A percentile compares a stretch with the other conserved stretches of the same genome.
phyloP scores from a whole-genome alignment of 2,329 filamentous ascomycete genomes.

The Fulvia fulva region DNA sequence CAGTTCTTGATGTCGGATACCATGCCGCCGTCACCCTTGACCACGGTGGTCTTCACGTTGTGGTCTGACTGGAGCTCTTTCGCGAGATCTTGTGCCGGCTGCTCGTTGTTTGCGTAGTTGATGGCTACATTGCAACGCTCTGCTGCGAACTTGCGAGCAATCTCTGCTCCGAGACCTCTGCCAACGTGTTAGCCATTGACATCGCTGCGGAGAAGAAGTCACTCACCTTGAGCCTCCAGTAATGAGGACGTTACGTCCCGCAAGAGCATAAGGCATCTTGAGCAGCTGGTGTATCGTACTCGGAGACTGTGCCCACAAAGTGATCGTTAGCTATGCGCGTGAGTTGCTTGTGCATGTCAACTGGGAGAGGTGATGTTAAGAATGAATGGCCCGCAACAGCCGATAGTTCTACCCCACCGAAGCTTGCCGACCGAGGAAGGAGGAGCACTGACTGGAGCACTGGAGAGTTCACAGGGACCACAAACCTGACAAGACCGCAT shows the following conservation, averaged over 20 bases:
- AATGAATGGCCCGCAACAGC: not conserved
- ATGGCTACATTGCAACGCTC: conserved; percentile 67
- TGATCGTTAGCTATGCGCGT: no score
- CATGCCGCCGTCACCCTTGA: conserved; percentile 64
- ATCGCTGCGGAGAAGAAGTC: not conserved
- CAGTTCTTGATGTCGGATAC: conserved; percentile 56
- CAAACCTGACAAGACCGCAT: no score
- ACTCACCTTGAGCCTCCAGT: conserved; percentile 61
- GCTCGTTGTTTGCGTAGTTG: conserved; percentile 64
- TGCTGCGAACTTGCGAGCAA: conserved; percentile 63
- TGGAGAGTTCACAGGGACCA: not conserved
- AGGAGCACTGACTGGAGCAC: not conserved
- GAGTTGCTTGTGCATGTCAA: no score
- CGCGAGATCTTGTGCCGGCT: conserved; percentile 57
- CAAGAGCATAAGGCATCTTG: conserved; percentile 60
- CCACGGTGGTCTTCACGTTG: conserved; percentile 49
- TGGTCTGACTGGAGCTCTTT: conserved; percentile 52
- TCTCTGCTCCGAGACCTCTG: conserved; percentile 68
- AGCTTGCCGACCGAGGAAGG: conserved; percentile 1
- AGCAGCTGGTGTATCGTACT: no score
- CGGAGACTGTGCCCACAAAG: no score
- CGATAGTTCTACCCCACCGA: conserved; percentile 1
- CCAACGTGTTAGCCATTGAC: conserved; percentile 26
- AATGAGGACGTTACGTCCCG: conserved; percentile 59
- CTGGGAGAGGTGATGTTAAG: not conserved